phyloP scores from a whole-genome alignment of 2,329 filamentous ascomycete genomes.

The Aphanocladium album region DNA sequence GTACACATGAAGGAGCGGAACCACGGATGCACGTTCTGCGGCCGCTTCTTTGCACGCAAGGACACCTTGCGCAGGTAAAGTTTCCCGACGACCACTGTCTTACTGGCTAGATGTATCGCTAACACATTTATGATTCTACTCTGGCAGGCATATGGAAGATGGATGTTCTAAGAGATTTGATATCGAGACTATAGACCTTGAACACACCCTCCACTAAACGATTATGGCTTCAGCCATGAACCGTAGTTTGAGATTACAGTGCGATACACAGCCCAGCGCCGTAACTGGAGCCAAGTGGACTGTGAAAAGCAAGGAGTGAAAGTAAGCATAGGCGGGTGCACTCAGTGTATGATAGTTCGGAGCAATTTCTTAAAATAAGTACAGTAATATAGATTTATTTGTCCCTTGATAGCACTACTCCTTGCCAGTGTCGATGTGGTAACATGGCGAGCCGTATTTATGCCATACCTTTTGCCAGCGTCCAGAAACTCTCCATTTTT shows the following conservation, averaged over 20 bases:
- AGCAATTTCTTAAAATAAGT: not conserved
- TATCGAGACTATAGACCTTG: slow-evolving; percentile 39
- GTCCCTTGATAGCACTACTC: not conserved
- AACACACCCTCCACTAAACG: slow-evolving; percentile 32
- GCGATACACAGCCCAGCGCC: no score
- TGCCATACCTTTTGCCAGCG: slow-evolving; percentile 63
- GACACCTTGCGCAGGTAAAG: slow-evolving; percentile 74
- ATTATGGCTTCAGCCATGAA: not conserved
- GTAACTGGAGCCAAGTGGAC: no score
- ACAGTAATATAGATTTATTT: not conserved
- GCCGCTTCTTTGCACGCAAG: slow-evolving; percentile 68
- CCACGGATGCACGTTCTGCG: slow-evolving; percentile 66
- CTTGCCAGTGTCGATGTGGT: not conserved
- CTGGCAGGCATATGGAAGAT: slow-evolving; percentile 67
- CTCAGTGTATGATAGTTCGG: slow-evolving; percentile 20
- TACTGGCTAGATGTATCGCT: not conserved
- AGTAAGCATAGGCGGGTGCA: not conserved
- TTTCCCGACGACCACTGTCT: not conserved
- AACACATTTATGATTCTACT: slow-evolving; percentile 3
- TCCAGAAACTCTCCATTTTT: slow-evolving; percentile 97
- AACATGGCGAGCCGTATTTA: not conserved
- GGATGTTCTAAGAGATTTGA: slow-evolving; percentile 67
- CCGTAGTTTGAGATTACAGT: no score
- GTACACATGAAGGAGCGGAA: slow-evolving; percentile 72
- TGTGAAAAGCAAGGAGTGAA: no score